Evolutionary conservation across 352 stramenopile genomes (phyloP).

Genomic region (Vaucheria bursata): DNA sequence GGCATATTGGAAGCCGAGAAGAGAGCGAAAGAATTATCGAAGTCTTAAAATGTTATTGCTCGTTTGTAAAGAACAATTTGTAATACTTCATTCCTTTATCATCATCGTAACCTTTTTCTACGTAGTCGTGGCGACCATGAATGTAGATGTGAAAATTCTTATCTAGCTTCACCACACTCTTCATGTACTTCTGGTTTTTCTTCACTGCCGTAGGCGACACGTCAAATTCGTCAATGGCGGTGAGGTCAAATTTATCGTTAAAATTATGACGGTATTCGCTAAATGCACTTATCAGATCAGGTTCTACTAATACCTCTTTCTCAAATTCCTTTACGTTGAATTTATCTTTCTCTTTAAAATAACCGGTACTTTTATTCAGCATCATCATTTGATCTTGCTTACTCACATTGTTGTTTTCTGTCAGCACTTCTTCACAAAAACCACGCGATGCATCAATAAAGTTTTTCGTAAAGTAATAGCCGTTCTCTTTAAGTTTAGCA

Average conservation of each 20-base stretch:
- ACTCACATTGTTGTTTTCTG: background rate
- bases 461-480: background rate
- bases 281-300: background rate
- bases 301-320: background rate
- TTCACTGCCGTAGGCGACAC: background rate
- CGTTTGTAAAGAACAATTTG: background rate
- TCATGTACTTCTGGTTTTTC: background rate
- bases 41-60: background rate
- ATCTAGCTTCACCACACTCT: background rate
- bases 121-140: background rate
- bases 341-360: conserved; percentile 5
- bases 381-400: conserved; percentile 6
- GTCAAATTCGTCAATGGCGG: conserved; percentile 1
- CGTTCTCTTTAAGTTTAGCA: background rate
- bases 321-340: conserved; percentile 1
- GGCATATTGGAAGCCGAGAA: background rate
- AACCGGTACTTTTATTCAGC: background rate
- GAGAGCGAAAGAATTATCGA: background rate
- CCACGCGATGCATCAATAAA: conserved; percentile 2
- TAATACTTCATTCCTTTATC: background rate
- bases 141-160: conserved; percentile 6
- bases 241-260: background rate
- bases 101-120: background rate
- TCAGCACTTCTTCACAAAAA: conserved; percentile 2
- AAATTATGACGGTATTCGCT: background rate